These are phyloP conservation scores for Aulographum hederae DNA, from an alignment of 2,329 filamentous ascomycete genomes.

Conservation along the genomic window DNA sequence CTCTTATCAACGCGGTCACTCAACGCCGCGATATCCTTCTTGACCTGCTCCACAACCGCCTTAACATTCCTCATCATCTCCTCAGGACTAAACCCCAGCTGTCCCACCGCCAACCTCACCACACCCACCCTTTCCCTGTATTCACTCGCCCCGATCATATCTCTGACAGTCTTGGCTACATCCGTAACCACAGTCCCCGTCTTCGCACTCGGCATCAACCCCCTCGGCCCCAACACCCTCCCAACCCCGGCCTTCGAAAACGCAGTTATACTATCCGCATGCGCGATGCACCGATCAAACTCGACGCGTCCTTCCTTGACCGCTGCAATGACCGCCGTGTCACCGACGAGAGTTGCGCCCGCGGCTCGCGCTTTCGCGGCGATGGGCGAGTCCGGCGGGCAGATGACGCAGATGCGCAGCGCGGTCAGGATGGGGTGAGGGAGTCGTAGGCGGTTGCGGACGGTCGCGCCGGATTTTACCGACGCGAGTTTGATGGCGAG, in stretches of 20 bases:
- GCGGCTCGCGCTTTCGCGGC: constrained; percentile 57
- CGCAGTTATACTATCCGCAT: constrained; percentile 56
- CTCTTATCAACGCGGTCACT: constrained; percentile 51
- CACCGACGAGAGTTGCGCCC: constrained; percentile 69
- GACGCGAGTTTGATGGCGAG: constrained; percentile 68
- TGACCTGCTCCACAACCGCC: constrained; percentile 55
- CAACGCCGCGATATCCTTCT: constrained; percentile 52
- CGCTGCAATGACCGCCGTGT: constrained; percentile 67
- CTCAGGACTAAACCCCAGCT: constrained; percentile 74
- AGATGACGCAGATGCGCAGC: constrained; percentile 77
- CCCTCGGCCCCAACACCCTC: constrained; percentile 67
- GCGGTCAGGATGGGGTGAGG: constrained; percentile 83
- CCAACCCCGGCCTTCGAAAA: constrained; percentile 69
- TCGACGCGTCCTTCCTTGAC: constrained; percentile 61
- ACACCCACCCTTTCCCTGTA: constrained; percentile 78
- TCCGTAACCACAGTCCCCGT: constrained; percentile 76
- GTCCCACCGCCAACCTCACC: constrained; percentile 76
- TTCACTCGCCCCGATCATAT: constrained; percentile 66
- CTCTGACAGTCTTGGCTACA: constrained; percentile 53
- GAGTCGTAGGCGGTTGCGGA: constrained; percentile 74
- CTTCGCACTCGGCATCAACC: constrained; percentile 83
- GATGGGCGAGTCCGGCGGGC: constrained; percentile 58
- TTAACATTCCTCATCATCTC: constrained; percentile 74
- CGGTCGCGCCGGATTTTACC: constrained; percentile 65
- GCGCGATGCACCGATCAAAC: constrained; percentile 82